Evolutionary conservation across 1,284 basidiomycete genomes (phyloP).

Genomic region (Cutaneotrichosporon spelunceum): DNA sequence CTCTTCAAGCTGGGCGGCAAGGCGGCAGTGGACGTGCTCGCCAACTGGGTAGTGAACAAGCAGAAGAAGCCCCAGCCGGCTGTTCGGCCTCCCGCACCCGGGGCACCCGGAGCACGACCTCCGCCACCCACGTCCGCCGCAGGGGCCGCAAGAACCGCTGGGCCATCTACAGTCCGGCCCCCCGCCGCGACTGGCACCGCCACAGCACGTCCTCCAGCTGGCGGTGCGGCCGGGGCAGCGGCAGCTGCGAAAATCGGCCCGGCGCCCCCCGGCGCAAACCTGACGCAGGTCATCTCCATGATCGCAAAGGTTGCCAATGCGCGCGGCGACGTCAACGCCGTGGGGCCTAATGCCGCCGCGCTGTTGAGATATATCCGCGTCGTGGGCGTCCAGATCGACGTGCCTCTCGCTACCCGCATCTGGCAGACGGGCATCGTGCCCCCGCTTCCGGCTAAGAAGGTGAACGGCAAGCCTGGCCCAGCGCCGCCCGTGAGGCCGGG

Average conservation of each 20-base stretch:
- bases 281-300: constrained; percentile 47
- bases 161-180: not conserved
- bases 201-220: not conserved
- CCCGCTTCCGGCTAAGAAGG: constrained; percentile 23
- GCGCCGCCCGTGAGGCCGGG: constrained; percentile 1
- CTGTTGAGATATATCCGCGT: constrained; percentile 46
- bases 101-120: not conserved
- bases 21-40: constrained; percentile 44
- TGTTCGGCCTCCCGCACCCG: not conserved
- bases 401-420: constrained; percentile 42
- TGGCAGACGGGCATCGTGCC: constrained; percentile 48
- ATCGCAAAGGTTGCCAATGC: constrained; percentile 48
- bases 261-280: constrained; percentile 43
- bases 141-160: not conserved
- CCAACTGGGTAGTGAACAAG: constrained; percentile 48
- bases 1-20: constrained; percentile 41
- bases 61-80: constrained; percentile 33
- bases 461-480: constrained; percentile 14
- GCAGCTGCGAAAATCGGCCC: constrained; percentile 25
- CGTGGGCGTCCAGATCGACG: constrained; percentile 46
- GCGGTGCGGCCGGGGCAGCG: not conserved
- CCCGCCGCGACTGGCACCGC: constrained; percentile 2
- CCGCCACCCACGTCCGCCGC: not conserved
- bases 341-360: constrained; percentile 44
- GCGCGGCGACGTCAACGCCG: constrained; percentile 46